Percentiles rank a stretch among this genome's conserved stretches.
These are phyloP conservation scores for Trametes versicolor DNA, from an alignment of 1,284 basidiomycete species.

Conservation along the genomic window DNA sequence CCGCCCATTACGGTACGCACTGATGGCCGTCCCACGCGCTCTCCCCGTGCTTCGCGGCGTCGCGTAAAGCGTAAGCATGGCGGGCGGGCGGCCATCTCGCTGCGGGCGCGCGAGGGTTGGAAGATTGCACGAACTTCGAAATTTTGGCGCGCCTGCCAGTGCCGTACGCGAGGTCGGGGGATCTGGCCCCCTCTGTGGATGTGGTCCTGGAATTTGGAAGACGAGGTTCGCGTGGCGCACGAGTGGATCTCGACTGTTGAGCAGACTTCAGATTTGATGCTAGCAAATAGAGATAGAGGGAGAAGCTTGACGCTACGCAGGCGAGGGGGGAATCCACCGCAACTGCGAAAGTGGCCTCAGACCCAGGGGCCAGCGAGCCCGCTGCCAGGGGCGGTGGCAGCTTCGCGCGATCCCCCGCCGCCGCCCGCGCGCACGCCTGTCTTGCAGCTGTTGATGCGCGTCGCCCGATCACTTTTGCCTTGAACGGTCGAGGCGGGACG, in stretches of 20 bases:
- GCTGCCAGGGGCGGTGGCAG: not conserved
- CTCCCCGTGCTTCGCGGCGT: slow-evolving; percentile 1
- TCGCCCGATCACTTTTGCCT: not conserved
- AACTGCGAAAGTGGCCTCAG: not conserved
- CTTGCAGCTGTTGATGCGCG: slow-evolving; percentile 6
- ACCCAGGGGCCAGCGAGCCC: too few species aligned
- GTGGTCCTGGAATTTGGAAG: not conserved
- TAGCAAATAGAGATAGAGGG: not conserved
- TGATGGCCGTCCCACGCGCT: not conserved
- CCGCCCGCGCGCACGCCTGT: not conserved
- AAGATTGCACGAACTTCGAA: not conserved
- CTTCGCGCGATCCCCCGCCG: not conserved
- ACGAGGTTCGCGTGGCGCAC: not conserved
- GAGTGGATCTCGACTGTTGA: not conserved
- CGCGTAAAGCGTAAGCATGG: not conserved
- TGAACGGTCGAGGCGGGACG: not conserved
- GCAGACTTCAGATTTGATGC: not conserved
- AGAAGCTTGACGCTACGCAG: too few species aligned
- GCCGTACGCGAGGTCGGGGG: not conserved
- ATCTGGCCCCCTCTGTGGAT: not conserved
- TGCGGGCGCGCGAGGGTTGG: not conserved
- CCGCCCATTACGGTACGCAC: not conserved
- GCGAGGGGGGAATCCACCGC: too few species aligned
- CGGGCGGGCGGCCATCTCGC: not conserved
- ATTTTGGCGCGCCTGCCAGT: not conserved